Evolutionary conservation across 768 basidiomycete species (phyloP), one percentile per base, ranked within the genome.

Genomic region (Tremella fuciformis): DNA sequence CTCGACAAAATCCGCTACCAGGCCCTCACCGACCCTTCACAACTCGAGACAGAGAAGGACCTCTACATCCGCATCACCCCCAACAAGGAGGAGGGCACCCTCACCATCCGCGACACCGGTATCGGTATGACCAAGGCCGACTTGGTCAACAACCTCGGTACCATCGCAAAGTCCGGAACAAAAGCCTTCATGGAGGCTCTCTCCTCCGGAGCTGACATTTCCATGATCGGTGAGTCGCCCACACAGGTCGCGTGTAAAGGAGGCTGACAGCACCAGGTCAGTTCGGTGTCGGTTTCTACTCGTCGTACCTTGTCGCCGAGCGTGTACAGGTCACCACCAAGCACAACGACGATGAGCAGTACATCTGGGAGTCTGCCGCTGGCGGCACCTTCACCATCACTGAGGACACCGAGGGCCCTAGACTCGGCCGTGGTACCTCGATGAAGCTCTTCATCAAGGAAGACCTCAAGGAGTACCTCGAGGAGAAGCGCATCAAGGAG

Each of bases 281-380:
- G 82, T 94, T 96, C 80, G 91, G 94, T 92, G 94, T 99, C 79
- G 94, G 94, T 82, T 98, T 98, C 87, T 98, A 99, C 86, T 97
- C 94, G 49, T 89, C 91, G 15, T 98, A 98, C 84, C 91, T 99
- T 71, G 93, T 99, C 66, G 93, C 94, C 70, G 94, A 99, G 81
- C 87, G 88, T 66, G 94, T 99, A 2, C 93, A 96, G 80, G 91
- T 99, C 77, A 88, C 97, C 80, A 91, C 93, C 66, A 99, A 99
- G 82, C 93, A 99, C 84, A 98, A 99, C 75, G 94, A 98, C 72
- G 94, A 98, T 78, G 96, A 98, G 81, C 94, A 98, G 80, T 98
- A 99, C 82, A 92, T 99, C 80, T 99, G 94, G 96, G 94, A 99
- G 84, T 99, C 94, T n/a, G 88, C 96, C 64, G 94, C 94, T 29